Evolutionary conservation across 176 grass and related monocot genomes (phyloP).

Genomic region (Cenchrus fungigraminus): DNA sequence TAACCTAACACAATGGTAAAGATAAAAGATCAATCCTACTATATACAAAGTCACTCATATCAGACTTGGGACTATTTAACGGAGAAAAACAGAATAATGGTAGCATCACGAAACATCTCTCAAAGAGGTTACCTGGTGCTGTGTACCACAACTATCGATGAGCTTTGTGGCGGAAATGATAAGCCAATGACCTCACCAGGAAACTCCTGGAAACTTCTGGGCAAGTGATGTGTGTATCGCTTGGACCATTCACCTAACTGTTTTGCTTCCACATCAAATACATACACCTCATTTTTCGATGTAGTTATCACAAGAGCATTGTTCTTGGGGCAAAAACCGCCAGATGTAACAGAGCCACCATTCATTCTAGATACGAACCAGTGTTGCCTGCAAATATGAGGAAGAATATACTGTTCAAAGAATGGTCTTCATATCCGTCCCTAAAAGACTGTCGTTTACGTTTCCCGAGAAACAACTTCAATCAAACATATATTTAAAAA

Average conservation of each 20-base stretch:
- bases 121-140: constrained; percentile 70
- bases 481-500: no score
- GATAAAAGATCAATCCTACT: not conserved
- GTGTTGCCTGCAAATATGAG: constrained; percentile 71
- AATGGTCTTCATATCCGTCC: not conserved
- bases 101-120: not conserved
- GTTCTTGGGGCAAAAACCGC: constrained; percentile 88
- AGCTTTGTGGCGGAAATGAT: constrained; percentile 66
- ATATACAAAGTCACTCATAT: not conserved
- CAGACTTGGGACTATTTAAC: not conserved
- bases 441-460: no score
- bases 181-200: constrained; percentile 94
- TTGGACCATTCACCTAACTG: constrained; percentile 93
- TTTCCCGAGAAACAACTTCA: no score
- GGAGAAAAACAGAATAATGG: not conserved
- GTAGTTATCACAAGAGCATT: constrained; percentile 86
- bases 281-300: constrained; percentile 88
- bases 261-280: constrained; percentile 97
- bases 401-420: not conserved
- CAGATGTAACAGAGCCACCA: constrained; percentile 81
- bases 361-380: constrained; percentile 95
- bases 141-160: constrained; percentile 77
- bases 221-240: constrained; percentile 60
- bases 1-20: constrained; percentile 10
- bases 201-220: constrained; percentile 94